Evolutionary conservation across 768 basidiomycete genomes (phyloP).

Genomic region (Naganishia vaughanmartiniae): DNA sequence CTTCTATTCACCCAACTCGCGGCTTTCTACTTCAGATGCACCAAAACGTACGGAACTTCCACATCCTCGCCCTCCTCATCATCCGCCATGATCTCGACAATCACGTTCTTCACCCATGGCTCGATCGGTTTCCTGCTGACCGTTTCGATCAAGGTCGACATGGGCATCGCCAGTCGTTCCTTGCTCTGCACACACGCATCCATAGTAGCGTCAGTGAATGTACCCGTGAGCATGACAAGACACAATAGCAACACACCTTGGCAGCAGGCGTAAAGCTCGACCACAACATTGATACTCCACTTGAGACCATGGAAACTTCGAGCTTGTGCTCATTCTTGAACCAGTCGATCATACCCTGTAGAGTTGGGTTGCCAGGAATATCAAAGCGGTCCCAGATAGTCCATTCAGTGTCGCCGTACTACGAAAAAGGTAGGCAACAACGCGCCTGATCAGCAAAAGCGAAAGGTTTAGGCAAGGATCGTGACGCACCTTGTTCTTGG

Average conservation of each 20-base stretch:
- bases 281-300: conserved; percentile 98
- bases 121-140: conserved; percentile 93
- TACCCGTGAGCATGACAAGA: no score
- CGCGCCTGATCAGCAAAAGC: no score
- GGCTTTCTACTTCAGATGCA: not conserved
- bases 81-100: conserved; percentile 90
- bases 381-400: conserved; percentile 98
- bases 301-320: conserved; percentile 90
- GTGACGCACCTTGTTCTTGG: conserved; percentile 66
- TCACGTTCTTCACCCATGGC: conserved; percentile 74
- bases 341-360: conserved; percentile 77
- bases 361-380: conserved; percentile 81
- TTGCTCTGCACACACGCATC: conserved; percentile 15
- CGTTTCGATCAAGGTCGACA: conserved; percentile 83
- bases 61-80: conserved; percentile 94
- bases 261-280: conserved; percentile 87
- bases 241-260: conserved; percentile 77
- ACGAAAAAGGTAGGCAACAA: not conserved
- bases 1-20: no score
- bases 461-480: no score
- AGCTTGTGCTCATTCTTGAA: conserved; percentile 82
- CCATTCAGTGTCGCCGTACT: conserved; percentile 84
- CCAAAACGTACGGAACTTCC: conserved; percentile 57
- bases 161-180: conserved; percentile 67
- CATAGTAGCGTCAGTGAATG: no score